Conservation (phyloP, 345 rosid species). For the sweet orange (Citrus sinensis) region DVS_A1.0 CM039162.1:25985501-25986000, state of each 20-base stretch:
- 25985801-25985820: slow-evolving; percentile 77
- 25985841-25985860: slow-evolving; percentile 78
- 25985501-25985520: slow-evolving; percentile 86
- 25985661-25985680: neutral
- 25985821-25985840: slow-evolving; percentile 75
- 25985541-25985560: slow-evolving; percentile 76
- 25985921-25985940: neutral
- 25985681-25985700: neutral
- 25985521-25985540: slow-evolving; percentile 90
- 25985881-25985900: neutral
- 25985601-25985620: slow-evolving; percentile 8
- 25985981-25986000: too few relatives aligned
- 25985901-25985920: neutral
- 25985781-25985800: slow-evolving; percentile 54
- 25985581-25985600: slow-evolving; percentile 81
- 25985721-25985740: neutral
- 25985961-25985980: neutral
- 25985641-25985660: neutral
- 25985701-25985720: neutral
- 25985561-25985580: slow-evolving; percentile 58
- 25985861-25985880: slow-evolving; percentile 51
- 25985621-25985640: neutral
- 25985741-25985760: neutral
- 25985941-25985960: neutral
- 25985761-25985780: slow-evolving; percentile 94